Evolutionary conservation across 306 rosid species (phyloP).

Genomic region (Corylus americana): DNA sequence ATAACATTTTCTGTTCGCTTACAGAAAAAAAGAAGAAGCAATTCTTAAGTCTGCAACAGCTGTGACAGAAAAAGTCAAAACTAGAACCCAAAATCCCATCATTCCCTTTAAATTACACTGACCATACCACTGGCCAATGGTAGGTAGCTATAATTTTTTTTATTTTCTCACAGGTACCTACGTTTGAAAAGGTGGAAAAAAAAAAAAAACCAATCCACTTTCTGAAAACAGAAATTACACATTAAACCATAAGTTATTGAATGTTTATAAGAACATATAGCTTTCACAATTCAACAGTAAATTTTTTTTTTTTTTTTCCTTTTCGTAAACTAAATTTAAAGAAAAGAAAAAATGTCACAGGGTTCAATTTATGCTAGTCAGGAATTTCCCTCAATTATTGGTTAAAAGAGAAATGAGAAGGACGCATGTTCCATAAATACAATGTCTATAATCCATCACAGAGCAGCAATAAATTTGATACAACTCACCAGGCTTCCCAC

Average conservation of each 20-base stretch:
- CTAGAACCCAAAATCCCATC: too few relatives aligned
- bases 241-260: not conserved
- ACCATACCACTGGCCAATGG: not conserved
- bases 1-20: too few relatives aligned
- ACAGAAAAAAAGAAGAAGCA: too few relatives aligned
- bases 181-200: not conserved
- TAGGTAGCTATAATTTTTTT: not conserved
- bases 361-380: not conserved
- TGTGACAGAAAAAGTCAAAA: too few relatives aligned
- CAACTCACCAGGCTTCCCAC: slow-evolving; percentile 81
- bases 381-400: not conserved
- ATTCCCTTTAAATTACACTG: too few relatives aligned
- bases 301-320: not conserved
- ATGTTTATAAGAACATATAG: not conserved
- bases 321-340: not conserved
- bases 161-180: not conserved
- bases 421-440: not conserved
- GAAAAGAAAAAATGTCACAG: not conserved
- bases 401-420: not conserved
- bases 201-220: not conserved
- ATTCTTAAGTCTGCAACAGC: too few relatives aligned
- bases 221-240: not conserved
- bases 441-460: not conserved
- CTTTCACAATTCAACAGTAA: not conserved
- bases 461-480: not conserved